A percentile compares a stretch with the other conserved stretches of the same genome.
phyloP scores from a whole-genome alignment of 2,329 filamentous ascomycete species.

The Claviceps sp. region DNA sequence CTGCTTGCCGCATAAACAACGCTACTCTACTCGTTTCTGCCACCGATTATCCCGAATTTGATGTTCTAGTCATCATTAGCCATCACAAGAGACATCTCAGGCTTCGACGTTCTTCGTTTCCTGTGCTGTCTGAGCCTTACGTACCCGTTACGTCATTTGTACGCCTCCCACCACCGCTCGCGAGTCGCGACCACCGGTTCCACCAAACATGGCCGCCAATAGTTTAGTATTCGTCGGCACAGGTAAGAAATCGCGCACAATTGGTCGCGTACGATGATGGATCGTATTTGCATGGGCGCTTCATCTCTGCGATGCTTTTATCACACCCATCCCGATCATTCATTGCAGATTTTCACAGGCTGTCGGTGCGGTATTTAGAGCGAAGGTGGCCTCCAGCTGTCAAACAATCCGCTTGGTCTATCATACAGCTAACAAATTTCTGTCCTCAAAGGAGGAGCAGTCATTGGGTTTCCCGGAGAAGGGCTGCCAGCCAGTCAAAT shows the following conservation, averaged over 20 bases:
- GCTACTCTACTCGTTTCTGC: background rate
- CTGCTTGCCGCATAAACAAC: too few relatives aligned
- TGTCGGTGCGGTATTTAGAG: background rate
- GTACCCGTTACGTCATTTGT: conserved; percentile 9
- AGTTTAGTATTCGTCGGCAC: conserved; percentile 20
- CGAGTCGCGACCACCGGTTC: background rate
- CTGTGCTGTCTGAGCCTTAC: background rate
- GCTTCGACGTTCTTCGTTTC: background rate
- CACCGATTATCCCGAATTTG: background rate
- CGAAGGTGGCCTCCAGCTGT: background rate
- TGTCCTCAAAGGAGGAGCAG: too few relatives aligned
- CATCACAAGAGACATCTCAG: background rate
- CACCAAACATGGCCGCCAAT: conserved; percentile 20
- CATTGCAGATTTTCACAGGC: background rate
- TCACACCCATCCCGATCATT: background rate
- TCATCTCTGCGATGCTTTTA: background rate
- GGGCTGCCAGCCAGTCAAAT: conserved; percentile 12
- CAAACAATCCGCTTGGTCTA: too few relatives aligned
- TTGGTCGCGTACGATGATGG: background rate
- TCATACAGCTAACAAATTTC: too few relatives aligned
- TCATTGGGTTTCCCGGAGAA: conserved; percentile 9
- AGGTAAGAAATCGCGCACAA: conserved; percentile 15
- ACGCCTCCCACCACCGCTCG: background rate
- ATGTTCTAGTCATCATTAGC: background rate
- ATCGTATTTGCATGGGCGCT: background rate